Conservation (phyloP, 306 rosid genomes). For the Lupinus albus region DNA sequence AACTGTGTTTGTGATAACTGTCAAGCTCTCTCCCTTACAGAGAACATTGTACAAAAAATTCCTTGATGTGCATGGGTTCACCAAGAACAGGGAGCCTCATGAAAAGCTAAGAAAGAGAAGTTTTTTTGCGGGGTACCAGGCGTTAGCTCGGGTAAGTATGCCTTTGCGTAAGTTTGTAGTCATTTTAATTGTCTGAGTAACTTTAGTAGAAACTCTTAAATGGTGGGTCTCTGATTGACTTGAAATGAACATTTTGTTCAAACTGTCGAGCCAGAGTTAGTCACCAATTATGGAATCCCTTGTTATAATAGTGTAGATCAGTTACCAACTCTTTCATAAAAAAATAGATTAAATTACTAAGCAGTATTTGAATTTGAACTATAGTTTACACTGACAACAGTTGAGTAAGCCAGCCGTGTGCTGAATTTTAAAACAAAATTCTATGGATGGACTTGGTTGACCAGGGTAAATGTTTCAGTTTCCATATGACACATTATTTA, state of each 20-base stretch:
- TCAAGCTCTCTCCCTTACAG: conserved; percentile 91
- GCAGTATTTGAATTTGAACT: not conserved
- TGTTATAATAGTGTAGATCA: not conserved
- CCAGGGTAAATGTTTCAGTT: not conserved
- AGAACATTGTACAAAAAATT: conserved; percentile 86
- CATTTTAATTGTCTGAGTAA: conserved; percentile 33
- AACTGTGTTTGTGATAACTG: conserved; percentile 92
- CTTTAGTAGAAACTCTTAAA: conserved; percentile 4
- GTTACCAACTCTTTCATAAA: no score
- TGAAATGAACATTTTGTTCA: not conserved
- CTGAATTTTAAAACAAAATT: not conserved
- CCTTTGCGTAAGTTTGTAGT: conserved; percentile 24
- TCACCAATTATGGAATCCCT: not conserved
- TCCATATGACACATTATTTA: not conserved
- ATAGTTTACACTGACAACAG: not conserved
- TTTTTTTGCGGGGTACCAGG: conserved; percentile 96
- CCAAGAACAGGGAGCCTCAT: conserved; percentile 54
- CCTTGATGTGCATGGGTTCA: conserved; percentile 93
- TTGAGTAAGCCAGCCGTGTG: not conserved
- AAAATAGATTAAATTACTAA: no score
- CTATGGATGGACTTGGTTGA: not conserved
- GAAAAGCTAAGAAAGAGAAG: conserved; percentile 75
- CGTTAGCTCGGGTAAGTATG: conserved; percentile 84
- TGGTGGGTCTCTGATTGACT: not conserved
- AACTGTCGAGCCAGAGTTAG: not conserved